A percentile compares a stretch with the other conserved stretches of the same genome.
These are phyloP conservation scores for Fusarium albosuccineum DNA, from an alignment of 2,329 filamentous ascomycete genomes.

Conservation along the genomic window DNA sequence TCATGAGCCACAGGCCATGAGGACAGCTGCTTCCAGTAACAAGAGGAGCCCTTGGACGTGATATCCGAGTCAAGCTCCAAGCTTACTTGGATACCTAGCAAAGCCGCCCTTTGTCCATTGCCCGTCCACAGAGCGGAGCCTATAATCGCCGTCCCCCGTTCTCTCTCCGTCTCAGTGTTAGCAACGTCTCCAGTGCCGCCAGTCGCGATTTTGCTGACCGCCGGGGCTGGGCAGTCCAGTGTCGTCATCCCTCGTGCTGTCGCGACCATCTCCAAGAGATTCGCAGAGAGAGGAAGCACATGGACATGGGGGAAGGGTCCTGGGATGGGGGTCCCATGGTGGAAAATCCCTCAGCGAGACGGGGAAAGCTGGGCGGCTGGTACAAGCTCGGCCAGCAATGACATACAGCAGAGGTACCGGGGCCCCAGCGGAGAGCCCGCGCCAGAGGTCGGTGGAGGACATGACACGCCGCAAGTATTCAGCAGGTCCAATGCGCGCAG, in stretches of 20 bases:
- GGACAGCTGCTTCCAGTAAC: constrained; percentile 16
- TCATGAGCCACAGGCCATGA: constrained; percentile 20
- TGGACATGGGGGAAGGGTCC: constrained; percentile 36
- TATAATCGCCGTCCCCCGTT: constrained; percentile 13
- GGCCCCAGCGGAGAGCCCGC: constrained; percentile 27
- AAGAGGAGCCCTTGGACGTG: too few relatives aligned
- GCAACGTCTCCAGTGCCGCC: constrained; percentile 36
- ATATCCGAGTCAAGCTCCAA: too few relatives aligned
- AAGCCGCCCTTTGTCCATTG: constrained; percentile 16
- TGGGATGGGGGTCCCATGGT: constrained; percentile 30
- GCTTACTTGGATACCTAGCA: not conserved
- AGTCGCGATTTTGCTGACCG: constrained; percentile 48
- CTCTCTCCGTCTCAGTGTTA: constrained; percentile 7
- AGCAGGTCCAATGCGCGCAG: constrained; percentile 19
- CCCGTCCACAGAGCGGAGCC: constrained; percentile 15
- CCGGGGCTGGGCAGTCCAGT: constrained; percentile 41
- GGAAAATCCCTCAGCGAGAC: constrained; percentile 48
- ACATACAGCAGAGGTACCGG: constrained; percentile 46
- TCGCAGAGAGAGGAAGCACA: constrained; percentile 34
- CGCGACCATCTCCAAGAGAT: constrained; percentile 39
- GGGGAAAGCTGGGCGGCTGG: constrained; percentile 35
- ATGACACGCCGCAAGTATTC: constrained; percentile 23
- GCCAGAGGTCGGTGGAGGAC: constrained; percentile 32
- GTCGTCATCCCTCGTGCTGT: constrained; percentile 43
- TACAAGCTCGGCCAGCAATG: constrained; percentile 39